Base-by-base conservation (phyloP, 1,139 yeast genomes). In the Spencermartinsiella ligniputridi region DNA sequence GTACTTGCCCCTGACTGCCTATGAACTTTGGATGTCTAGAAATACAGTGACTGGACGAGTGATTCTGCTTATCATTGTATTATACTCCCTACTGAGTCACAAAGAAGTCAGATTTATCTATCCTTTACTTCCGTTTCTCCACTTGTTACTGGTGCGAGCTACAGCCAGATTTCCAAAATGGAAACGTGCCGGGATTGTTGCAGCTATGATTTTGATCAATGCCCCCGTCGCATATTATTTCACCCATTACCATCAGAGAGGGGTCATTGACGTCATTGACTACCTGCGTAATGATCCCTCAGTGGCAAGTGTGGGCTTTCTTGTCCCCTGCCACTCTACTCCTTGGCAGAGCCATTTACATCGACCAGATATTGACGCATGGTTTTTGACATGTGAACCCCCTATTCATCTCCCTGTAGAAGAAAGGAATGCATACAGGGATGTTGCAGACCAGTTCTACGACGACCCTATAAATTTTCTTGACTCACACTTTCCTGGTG, bases 251-350 rank as follows among this genome's bases (percentile, higher is more conserved):
- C 92, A 92, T 58, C 98, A 94, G 64, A 71, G 85, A 20, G 99
- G 98, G 1, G 96, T 80, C 15, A 76, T 90, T 11, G 81, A 78
- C 39, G 79, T 90, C 0, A 71, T 85, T 17, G 63, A 75, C 11
- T 72, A 71, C 43, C 57, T 92, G 19, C 71, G 80, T 41, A 49
- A 62, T 6, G 67, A 74, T 17, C 65, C 72, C 0, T 54, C 60
- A 1, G 70, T 78, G 3, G 52, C 63, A 0, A 74, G 84, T 2
- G 68, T 89, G 35, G 95, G 96, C 1, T 83, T 92, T 53, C 63
- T 94, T 16, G 87, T 90, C 60, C 98, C 99, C 0, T 94, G 98
- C 57, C 98, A 94, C 62, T 90, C 97, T 0, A 90, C 97, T 0
- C 98, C 98, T 2, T 87, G 95, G 83, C 96, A 88, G 58, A 78